Conservation (phyloP, 148 eudicot species). For the Polygonum aviculare region DNA sequence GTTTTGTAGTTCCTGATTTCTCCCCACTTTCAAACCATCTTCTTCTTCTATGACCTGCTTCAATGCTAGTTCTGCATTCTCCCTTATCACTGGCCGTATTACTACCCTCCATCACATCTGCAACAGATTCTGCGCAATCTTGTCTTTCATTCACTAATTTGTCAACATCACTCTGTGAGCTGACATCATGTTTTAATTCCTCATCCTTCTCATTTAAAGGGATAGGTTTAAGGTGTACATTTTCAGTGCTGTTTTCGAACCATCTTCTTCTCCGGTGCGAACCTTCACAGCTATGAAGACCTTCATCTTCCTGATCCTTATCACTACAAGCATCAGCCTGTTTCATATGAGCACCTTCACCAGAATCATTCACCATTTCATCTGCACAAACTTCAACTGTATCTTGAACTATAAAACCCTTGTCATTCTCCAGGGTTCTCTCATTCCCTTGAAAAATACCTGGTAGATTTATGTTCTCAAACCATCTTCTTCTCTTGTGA, state of each 20-base stretch:
- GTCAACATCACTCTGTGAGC: conserved; percentile 14
- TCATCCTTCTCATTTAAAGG: conserved; percentile 23
- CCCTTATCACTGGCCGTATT: conserved; percentile 18
- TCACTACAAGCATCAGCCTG: conserved; percentile 9
- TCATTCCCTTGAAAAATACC: conserved; percentile 18
- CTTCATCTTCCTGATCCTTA: conserved; percentile 17
- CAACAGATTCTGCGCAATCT: conserved; percentile 1
- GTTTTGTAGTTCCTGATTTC: conserved; percentile 16
- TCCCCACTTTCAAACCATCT: conserved; percentile 39
- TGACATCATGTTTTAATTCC: conserved; percentile 14
- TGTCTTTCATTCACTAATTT: conserved; percentile 6
- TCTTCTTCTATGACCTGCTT: conserved; percentile 33
- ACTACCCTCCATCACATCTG: conserved; percentile 15
- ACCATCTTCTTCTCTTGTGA: conserved; percentile 20
- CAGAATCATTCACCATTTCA: conserved; percentile 13
- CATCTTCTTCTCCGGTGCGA: conserved; percentile 34
- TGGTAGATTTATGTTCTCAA: conserved; percentile 16
- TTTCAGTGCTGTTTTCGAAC: conserved; percentile 33
- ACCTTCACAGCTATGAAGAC: conserved; percentile 20
- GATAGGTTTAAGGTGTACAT: conserved; percentile 27
- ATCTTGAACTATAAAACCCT: neutral
- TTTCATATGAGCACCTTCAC: neutral
- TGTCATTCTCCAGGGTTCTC: conserved; percentile 15
- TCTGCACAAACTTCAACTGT: conserved; percentile 10
- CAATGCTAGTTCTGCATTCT: conserved; percentile 22